Conservation (phyloP, 2,329 filamentous ascomycete genomes). For the Alternaria brassicae region DNA sequence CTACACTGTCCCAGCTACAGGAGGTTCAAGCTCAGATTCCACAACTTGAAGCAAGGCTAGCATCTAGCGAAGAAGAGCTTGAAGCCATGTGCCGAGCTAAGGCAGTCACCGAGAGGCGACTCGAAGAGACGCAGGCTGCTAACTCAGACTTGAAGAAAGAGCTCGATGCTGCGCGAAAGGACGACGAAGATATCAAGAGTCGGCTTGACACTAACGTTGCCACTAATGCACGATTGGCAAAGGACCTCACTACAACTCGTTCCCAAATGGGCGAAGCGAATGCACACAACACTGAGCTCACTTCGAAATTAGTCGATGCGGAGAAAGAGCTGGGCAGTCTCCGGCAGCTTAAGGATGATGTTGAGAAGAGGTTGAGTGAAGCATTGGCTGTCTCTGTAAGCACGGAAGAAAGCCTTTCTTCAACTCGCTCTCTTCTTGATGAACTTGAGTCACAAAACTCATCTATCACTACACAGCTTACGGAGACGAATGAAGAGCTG, state of each 20-base stretch:
- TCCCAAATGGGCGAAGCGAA: constrained; percentile 21
- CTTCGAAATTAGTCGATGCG: constrained; percentile 13
- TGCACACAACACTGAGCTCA: constrained; percentile 22
- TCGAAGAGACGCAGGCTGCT: constrained; percentile 19
- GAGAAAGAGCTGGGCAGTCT: constrained; percentile 24
- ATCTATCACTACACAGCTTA: constrained; percentile 9
- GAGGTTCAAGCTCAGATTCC: constrained; percentile 17
- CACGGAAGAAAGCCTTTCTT: constrained; percentile 18
- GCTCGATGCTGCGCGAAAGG: constrained; percentile 21
- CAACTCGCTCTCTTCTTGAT: constrained; percentile 7
- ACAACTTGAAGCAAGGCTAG: constrained; percentile 17
- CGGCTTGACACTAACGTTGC: constrained; percentile 11
- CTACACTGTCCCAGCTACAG: constrained; percentile 23
- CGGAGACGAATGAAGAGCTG: constrained; percentile 15
- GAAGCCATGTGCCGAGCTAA: constrained; percentile 22
- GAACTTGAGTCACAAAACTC: constrained; percentile 17
- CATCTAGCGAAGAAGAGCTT: constrained; percentile 28
- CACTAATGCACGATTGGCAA: constrained; percentile 26
- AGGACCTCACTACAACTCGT: constrained; percentile 22
- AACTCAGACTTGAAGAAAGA: constrained; percentile 31
- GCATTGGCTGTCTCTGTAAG: background rate
- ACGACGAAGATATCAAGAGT: constrained; percentile 17
- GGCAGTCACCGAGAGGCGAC: constrained; percentile 21
- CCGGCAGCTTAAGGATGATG: constrained; percentile 19
- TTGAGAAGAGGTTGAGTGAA: constrained; percentile 19